Evolutionary conservation across 352 stramenopile genomes (phyloP).

Genomic region (Aphanomyces invadans): DNA sequence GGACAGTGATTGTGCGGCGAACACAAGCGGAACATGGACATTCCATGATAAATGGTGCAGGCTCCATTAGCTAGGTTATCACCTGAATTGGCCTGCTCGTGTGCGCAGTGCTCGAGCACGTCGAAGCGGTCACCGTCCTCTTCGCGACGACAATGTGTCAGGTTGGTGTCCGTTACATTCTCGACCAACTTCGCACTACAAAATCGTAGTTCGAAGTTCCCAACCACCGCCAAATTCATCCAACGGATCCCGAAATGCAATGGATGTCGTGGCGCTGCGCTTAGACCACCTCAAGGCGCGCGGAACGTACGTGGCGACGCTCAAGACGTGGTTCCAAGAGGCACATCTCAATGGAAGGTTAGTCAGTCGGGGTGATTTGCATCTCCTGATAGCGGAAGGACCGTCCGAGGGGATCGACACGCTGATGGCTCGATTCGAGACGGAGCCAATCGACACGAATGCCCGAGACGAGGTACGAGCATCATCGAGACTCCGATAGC

Average conservation of each 20-base stretch:
- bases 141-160: no score
- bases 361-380: constrained; percentile 49
- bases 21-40: no score
- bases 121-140: no score
- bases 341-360: constrained; percentile 49
- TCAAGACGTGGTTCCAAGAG: constrained; percentile 54
- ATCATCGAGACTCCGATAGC: no score
- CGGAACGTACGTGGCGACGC: constrained; percentile 42
- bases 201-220: background rate
- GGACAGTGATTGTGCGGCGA: no score
- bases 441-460: constrained; percentile 51
- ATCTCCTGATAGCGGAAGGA: constrained; percentile 55
- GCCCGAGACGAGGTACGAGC: constrained; percentile 38
- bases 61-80: no score
- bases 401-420: constrained; percentile 32
- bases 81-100: no score
- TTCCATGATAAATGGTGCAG: no score
- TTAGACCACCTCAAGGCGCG: constrained; percentile 66
- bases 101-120: no score
- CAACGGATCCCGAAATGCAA: constrained; percentile 15
- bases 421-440: constrained; percentile 42
- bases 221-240: no score
- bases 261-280: constrained; percentile 58
- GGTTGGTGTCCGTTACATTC: no score
- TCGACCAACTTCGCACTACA: no score